Percentiles rank a stretch among this genome's conserved stretches.
Conservation (phyloP, 192 early-diverging fungal genomes). For the Gonapodya sp. region DNA sequence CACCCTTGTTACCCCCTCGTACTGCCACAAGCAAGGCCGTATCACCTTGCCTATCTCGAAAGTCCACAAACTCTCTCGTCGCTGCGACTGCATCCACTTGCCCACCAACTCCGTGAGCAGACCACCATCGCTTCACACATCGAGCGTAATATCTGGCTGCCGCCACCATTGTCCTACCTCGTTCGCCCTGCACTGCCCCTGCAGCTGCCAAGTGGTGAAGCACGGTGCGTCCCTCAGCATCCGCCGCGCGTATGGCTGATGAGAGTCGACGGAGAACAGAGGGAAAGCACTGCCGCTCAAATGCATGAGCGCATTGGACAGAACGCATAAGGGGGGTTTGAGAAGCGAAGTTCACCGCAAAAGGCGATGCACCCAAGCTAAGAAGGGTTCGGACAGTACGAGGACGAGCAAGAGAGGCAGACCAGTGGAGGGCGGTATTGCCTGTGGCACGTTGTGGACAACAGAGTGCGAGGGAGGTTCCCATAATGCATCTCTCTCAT, state of each 20-base stretch:
- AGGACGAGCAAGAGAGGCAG: constrained; percentile 4
- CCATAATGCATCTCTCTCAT: too few species aligned
- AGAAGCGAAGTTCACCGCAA: background rate
- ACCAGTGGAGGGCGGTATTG: constrained; percentile 13
- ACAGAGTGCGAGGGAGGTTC: background rate
- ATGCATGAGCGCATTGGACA: background rate
- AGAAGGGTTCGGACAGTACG: constrained; percentile 7
- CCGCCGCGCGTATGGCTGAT: background rate
- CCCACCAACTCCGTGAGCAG: background rate
- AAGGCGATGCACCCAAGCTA: background rate
- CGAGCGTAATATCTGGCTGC: constrained; percentile 10
- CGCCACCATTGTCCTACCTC: background rate
- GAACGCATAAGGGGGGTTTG: constrained; percentile 10
- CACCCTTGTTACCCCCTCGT: constrained; percentile 2
- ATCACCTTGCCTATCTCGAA: constrained; percentile 15
- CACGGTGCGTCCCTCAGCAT: constrained; percentile 13
- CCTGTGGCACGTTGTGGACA: background rate
- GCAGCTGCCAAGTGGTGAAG: constrained; percentile 13
- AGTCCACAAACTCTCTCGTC: constrained; percentile 12
- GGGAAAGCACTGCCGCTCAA: constrained; percentile 10
- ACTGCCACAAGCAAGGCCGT: constrained; percentile 6
- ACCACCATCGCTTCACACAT: background rate
- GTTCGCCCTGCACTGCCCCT: background rate
- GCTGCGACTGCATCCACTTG: background rate
- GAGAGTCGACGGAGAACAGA: background rate